Conservation (phyloP, 2,329 filamentous ascomycete genomes). For the Venturia nashicola region DNA sequence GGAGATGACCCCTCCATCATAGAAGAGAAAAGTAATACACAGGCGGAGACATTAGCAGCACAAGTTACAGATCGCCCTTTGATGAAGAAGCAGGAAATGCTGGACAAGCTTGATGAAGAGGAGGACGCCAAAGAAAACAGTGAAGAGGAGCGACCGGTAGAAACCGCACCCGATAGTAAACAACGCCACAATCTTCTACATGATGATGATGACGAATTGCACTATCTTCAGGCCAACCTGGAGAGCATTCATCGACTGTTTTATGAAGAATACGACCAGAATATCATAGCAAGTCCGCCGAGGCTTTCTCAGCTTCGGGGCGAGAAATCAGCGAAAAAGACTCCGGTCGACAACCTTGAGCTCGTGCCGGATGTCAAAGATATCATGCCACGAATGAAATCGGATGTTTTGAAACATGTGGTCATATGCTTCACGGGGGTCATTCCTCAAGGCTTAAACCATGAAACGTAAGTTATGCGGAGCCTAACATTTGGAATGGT, state of each 20-base stretch:
- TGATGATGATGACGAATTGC: slow-evolving; percentile 77
- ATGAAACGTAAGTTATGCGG: slow-evolving; percentile 41
- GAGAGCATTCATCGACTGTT: slow-evolving; percentile 65
- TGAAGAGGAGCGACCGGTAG: slow-evolving; percentile 20
- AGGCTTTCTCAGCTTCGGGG: slow-evolving; percentile 25
- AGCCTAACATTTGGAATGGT: slow-evolving; percentile 1
- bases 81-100: slow-evolving; percentile 79
- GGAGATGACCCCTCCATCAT: slow-evolving; percentile 56
- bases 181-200: slow-evolving; percentile 66
- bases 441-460: slow-evolving; percentile 68
- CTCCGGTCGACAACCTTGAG: slow-evolving; percentile 35
- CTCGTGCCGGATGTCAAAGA: slow-evolving; percentile 73
- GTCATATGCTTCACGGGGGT: slow-evolving; percentile 84
- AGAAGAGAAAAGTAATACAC: slow-evolving; percentile 67
- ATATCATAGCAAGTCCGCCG: slow-evolving; percentile 26
- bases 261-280: slow-evolving; percentile 67
- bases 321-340: slow-evolving; percentile 36
- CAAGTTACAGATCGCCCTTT: slow-evolving; percentile 83
- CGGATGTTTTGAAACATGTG: slow-evolving; percentile 58
- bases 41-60: slow-evolving; percentile 76
- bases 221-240: slow-evolving; percentile 63
- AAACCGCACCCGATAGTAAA: slow-evolving; percentile 22
- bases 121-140: slow-evolving; percentile 33
- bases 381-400: slow-evolving; percentile 75
- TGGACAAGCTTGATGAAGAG: slow-evolving; percentile 73